Evolutionary conservation across 768 basidiomycete species (phyloP), one percentile per base, ranked within the genome.

Genomic region (Lentinula boryana): DNA sequence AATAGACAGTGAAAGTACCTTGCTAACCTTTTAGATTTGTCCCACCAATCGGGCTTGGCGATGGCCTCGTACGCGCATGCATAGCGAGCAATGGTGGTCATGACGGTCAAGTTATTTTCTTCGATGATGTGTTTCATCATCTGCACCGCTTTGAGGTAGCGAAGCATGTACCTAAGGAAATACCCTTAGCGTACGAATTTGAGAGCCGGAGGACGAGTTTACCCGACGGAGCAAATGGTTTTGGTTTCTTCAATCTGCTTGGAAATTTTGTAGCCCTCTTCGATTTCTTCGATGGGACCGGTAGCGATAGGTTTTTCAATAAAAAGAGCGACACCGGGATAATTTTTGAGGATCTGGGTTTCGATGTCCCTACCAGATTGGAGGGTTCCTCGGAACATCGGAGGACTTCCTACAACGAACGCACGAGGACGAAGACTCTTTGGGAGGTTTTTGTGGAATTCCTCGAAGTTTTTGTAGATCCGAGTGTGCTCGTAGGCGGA

Each of bases 71-170:
- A 95, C 43, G 91, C 92, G 68, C 88, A 88, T 10, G 93, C 93
- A 74, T 98, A 99, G 61, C 96, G 89, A 7, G 95, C 95, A 65
- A 95, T 87, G 38, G 96, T 98, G 50, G 89, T 82, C 95, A 98
- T 98, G 56, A 99, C 95, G 21, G 89, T 89, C 61, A 99, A 81
- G 69, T 93, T 84, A 72, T 98, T 98, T 64, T 96, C 93, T 69
- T 91, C 80, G 70, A 99, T 91, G 72, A 98, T 95, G 63, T 89
- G 84, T 76, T 96, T 95, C 92, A 98, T 97, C 83, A 87, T 88
- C 75, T 97, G 94, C 21, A 96, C 93, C 35, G 90, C 95, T 73
- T 89, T 89, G 67, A 96, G 80, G 76, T 96, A 95, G 64, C 94
- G 86, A 64, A 97, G 78, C 94, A 97, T 97, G 71, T 93, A 94